These are phyloP conservation scores for Fomitopsis schrenkii DNA, from an alignment of 1,284 basidiomycete species.

Conservation along the genomic window DNA sequence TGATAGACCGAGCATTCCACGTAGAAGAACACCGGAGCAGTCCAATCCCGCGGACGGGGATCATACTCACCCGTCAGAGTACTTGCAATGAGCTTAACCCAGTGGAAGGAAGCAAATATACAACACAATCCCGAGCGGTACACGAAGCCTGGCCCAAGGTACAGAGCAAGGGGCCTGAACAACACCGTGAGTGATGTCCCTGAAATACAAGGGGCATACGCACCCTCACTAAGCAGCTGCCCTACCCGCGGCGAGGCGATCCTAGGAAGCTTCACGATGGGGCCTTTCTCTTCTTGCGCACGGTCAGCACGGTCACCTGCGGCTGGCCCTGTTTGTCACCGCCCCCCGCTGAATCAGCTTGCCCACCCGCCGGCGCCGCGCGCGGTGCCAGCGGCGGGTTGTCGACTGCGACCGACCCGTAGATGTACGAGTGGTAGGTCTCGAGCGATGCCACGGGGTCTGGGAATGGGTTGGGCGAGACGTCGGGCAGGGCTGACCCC, in stretches of 20 bases:
- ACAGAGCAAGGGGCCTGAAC: background rate
- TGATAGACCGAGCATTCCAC: background rate
- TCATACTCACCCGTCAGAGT: background rate
- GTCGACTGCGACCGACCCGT: conserved; percentile 46
- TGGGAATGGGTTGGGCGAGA: conserved; percentile 61
- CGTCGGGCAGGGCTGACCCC: conserved; percentile 36
- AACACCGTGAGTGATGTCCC: background rate
- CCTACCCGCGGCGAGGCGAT: background rate
- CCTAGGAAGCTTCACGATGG: conserved; percentile 7
- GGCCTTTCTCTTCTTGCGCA: conserved; percentile 50
- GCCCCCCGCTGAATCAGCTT: conserved; percentile 5
- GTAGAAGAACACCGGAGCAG: background rate
- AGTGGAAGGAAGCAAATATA: background rate
- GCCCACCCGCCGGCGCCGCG: conserved; percentile 4
- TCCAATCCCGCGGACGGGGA: background rate
- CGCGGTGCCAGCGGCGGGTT: conserved; percentile 37
- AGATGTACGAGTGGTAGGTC: conserved; percentile 55
- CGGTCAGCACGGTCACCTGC: conserved; percentile 54
- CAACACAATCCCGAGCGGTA: background rate
- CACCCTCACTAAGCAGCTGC: background rate
- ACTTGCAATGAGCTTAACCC: background rate
- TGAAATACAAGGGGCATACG: background rate
- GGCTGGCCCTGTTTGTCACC: conserved; percentile 15
- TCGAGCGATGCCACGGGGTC: conserved; percentile 58
- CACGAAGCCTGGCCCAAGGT: background rate